Base-by-base conservation (phyloP, 306 rosid genomes). In the Lupinus albus region DNA sequence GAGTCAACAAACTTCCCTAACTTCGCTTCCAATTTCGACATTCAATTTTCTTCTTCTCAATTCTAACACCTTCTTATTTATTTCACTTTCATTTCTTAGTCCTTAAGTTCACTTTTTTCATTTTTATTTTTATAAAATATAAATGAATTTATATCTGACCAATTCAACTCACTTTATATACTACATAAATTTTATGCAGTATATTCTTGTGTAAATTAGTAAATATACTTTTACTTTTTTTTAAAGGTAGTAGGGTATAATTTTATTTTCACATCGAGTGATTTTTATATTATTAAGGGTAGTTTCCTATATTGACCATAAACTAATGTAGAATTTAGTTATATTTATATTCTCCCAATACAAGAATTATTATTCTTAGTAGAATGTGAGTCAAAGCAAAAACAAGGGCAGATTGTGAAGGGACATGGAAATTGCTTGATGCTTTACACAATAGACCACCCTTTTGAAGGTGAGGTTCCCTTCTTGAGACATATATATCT, bases 11-110 rank as follows among this genome's bases (percentile, higher is more conserved):
- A 80, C 56, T 78, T 89, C 11, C 83, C 91, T 0, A 88, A 64
- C 75, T 86, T 84, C 0, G 81, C 89, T 75, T 85, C 97, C 60
- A 91, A 78, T 35, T 67, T 83, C 67, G 86, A 78, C 84, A 80
- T 80, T 7, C 46, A 36, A 36, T 36, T 36, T 6, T 7, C 9
- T 10, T 10, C 11, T 38, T 7, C 8, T 38, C 42, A 20, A 20
- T 5, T 30, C 35, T 0, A 30, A 5, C 2, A 1, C 42, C 2
- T 8, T 38, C 42, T 7, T 20, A 20, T 20, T 2, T 8, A 20
- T 67, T 58, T 57, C 4, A 51, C 8, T 20, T 3, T 48, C 0
- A 11, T 15, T 8, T 28, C 39, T 11, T 53, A 13, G 16, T 25
- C 25, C 69, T 11, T 1, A 47, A 67, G 48, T 52, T 30, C 25